phyloP scores from a whole-genome alignment of 2,329 filamentous ascomycete species.

The Didymella arachidicola region DNA sequence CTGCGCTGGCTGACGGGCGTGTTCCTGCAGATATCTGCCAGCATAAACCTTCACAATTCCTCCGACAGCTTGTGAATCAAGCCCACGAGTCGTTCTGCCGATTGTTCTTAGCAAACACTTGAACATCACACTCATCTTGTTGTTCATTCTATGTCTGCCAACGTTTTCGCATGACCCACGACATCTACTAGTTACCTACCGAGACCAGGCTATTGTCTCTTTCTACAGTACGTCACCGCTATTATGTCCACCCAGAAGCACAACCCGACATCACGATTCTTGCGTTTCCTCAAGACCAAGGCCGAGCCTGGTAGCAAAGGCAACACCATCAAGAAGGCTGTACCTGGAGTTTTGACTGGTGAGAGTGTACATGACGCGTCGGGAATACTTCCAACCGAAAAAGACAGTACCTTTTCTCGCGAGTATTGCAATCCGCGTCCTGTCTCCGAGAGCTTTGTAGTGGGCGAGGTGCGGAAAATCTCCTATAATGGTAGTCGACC shows the following conservation, averaged over 20 bases:
- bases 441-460: background rate
- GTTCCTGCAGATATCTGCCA: background rate
- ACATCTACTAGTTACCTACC: background rate
- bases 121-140: background rate
- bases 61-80: background rate
- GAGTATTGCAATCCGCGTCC: constrained; percentile 1
- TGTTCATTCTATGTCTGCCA: background rate
- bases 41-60: background rate
- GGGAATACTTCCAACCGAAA: background rate
- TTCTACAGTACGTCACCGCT: background rate
- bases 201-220: background rate
- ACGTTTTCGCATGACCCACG: background rate
- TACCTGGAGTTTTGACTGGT: background rate
- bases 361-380: background rate
- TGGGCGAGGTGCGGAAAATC: background rate
- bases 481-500: background rate
- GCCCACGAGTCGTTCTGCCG: background rate
- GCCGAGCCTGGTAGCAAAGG: background rate
- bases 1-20: background rate
- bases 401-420: background rate
- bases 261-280: background rate
- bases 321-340: constrained; percentile 15
- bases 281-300: constrained; percentile 2
- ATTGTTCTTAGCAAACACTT: background rate
- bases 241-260: background rate